Evolutionary conservation across 257 asterid species (phyloP).

Genomic region (Solanum peruvianum): DNA sequence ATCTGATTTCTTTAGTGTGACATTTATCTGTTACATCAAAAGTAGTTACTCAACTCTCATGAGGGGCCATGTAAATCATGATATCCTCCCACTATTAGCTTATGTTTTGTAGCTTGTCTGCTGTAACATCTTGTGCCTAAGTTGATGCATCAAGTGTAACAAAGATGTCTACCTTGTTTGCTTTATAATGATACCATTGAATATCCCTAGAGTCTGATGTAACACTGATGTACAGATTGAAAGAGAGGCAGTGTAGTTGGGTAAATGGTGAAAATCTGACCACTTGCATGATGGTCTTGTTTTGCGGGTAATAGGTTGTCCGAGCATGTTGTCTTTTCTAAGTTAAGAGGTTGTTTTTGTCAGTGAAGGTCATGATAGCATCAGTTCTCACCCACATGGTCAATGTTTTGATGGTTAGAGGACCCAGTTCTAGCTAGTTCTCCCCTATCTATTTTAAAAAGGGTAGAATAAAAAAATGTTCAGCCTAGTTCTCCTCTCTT

Average conservation of each 20-base stretch:
- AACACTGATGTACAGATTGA: not conserved
- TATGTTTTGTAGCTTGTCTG: not conserved
- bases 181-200: not conserved
- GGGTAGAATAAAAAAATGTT: not conserved
- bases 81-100: not conserved
- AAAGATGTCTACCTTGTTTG: not conserved
- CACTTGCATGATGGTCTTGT: not conserved
- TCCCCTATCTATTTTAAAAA: not conserved
- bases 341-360: not conserved
- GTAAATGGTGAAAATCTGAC: not conserved
- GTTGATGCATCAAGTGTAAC: not conserved
- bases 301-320: not conserved
- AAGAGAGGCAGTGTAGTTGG: not conserved
- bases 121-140: not conserved
- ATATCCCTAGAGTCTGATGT: not conserved
- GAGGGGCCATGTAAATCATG: not conserved
- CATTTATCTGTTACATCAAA: not conserved
- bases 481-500: not conserved
- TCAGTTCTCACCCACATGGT: not conserved
- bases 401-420: not conserved
- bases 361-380: not conserved
- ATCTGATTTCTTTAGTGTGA: not conserved
- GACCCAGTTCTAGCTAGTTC: not conserved
- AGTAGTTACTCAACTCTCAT: not conserved
- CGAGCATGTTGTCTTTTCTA: not conserved